Evolutionary conservation across 2,329 filamentous ascomycete genomes (phyloP), one percentile per base, ranked within the genome.

Genomic region (Geosmithia flava): DNA sequence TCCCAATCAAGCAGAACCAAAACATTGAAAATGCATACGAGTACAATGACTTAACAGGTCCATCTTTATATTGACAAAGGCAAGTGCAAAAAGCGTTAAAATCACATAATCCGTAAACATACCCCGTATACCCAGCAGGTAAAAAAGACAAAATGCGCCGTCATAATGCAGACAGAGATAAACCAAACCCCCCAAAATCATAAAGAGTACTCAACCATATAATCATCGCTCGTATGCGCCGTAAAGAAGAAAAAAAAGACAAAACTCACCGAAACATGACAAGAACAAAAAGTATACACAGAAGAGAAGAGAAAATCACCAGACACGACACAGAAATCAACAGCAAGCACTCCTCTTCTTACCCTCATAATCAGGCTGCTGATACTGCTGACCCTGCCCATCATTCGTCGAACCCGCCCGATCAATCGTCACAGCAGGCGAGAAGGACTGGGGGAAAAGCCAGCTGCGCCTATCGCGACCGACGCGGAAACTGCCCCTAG

Each of bases 391-490:
- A 33, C 42, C 42, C 6, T 37, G 11, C 3, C 11, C 33, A 15
- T 17, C 16, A n/a, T 17, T 33, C 17, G 16, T 23, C 16, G 17
- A 44, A 17, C 45, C 23, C 2, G 37, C 33, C 11, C 37, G 37
- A 33, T 72, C 74, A 27, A 76, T 60, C 3, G 71, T 69, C 4
- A 78, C 63, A 11, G 71, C 67, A 1, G 74, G 74, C 11, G 71
- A 72, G 54, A 79, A 78, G 1, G 60, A 65, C 0, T 74, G 73
- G 1, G 73, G 71, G 54, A 80, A 79, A 20, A 80, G 58, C 77
- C 77, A 80, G 59, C 76, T 80, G 42, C 76, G 63, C 40, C 77
- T 62, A 55, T 81, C 77, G 47, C 74, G 67, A 7, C 76, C 76
- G 16, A 80, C 69, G 45, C 77, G 68, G 56, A 81, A 80, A 56